Conservation (phyloP, 1,284 basidiomycete species). For the Malassezia pachydermatis region DNA sequence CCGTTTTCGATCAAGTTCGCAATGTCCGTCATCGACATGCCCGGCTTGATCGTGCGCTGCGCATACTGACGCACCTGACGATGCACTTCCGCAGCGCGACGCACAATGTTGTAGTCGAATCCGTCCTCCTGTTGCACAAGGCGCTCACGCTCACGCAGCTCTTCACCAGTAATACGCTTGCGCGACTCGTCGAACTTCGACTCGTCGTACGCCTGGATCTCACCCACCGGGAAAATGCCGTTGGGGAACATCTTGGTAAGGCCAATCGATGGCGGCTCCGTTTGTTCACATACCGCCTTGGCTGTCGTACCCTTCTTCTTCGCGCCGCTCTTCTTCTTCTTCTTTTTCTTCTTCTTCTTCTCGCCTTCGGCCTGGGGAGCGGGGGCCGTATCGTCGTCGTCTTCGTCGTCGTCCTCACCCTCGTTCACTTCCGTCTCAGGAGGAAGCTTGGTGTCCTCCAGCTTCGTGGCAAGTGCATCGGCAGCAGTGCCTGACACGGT, state of each 20-base stretch:
- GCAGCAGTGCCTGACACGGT: not conserved
- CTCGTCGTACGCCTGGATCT: conserved; percentile 71
- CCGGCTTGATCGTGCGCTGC: conserved; percentile 72
- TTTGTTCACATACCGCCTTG: conserved; percentile 53
- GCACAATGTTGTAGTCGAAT: conserved; percentile 68
- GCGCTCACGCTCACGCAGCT: conserved; percentile 73
- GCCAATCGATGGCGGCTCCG: conserved; percentile 84
- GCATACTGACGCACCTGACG: conserved; percentile 71
- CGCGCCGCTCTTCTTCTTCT: conserved; percentile 50
- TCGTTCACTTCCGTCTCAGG: conserved; percentile 14
- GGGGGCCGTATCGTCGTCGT: conserved; percentile 27
- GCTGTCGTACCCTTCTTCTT: conserved; percentile 34
- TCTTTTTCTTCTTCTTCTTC: conserved; percentile 86
- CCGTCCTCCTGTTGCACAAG: conserved; percentile 49
- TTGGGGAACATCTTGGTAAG: conserved; percentile 78
- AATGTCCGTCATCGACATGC: conserved; percentile 90
- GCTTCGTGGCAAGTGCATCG: conserved; percentile 3
- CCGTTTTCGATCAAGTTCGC: conserved; percentile 80
- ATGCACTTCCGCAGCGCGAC: conserved; percentile 89
- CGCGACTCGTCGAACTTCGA: conserved; percentile 53
- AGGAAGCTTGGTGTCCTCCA: conserved; percentile 4
- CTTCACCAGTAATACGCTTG: conserved; percentile 79
- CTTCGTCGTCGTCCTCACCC: conserved; percentile 29
- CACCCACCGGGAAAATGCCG: conserved; percentile 78
- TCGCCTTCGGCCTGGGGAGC: conserved; percentile 21